Base-by-base conservation (phyloP, 148 eudicot species). In the Agrostemma githago region DNA sequence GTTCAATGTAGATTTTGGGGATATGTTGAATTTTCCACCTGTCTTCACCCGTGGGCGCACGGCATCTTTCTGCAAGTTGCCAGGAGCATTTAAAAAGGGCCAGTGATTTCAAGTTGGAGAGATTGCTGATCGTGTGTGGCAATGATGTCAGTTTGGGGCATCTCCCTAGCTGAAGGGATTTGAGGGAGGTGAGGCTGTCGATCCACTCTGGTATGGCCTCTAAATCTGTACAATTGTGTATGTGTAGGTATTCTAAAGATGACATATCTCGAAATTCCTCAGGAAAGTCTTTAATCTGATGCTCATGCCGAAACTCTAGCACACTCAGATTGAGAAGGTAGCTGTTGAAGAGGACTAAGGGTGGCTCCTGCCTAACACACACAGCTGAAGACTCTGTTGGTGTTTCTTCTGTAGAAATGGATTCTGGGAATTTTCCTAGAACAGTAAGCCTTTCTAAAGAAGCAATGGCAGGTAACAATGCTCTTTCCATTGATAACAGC, bases 21-120 rank as follows among this genome's bases (percentile, higher is more conserved):
- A 51, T 51, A 51, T 51, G 56, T 51, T 51, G 56, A 51, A 51
- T 51, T 51, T 17, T 53, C 1, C 4, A 43, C n/a, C 19, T 17
- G 58, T 51, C 73, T 70, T 70, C 62, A 26, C 73, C 61, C 54
- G 73, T 34, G 11, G 73, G 43, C 61, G 16, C 39, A 2, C 9
- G 39, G 19, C 6, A 54, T 42, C 44, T 70, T 3, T 54, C 46
- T 20, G 15, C 1, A 51, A 51, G 56, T 51, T 51, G 56, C 56
- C 56, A 51, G 56, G 56, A 51, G 56, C 56, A 51, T 51, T 70
- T 26, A 2, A 19, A 2, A 21, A 46, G n/a, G 48, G 40, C 34
- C 2, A 46, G 72, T 5, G n/a, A 6, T 56, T 20, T 68, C 58
- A 68, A 4, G 72, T 12, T 20, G n/a, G 71, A 8, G 48, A 67